Conservation (phyloP, 495 filamentous ascomycete species). For the Hapsidospora chrysogenum region DNA sequence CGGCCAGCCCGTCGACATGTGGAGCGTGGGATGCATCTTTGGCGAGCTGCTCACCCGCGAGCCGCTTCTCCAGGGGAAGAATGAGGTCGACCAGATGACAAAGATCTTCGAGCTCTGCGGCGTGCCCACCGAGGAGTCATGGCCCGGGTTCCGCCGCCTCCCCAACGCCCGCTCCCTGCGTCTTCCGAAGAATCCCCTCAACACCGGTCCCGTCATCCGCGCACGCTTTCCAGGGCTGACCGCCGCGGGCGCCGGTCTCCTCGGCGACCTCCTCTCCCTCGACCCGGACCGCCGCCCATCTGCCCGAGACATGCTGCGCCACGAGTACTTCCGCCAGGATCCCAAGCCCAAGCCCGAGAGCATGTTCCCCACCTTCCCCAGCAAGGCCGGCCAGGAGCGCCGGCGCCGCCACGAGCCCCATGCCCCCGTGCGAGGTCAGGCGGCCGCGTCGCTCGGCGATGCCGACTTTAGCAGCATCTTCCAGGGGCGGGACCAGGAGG, state of each 20-base stretch:
- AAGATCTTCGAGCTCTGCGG: constrained; percentile 81
- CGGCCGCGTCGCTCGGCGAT: constrained; percentile 41
- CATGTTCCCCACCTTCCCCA: constrained; percentile 87
- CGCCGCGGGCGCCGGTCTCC: constrained; percentile 48
- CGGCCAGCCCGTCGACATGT: constrained; percentile 70
- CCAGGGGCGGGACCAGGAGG: constrained; percentile 53
- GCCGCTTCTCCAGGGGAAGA: constrained; percentile 77
- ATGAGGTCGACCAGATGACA: constrained; percentile 70
- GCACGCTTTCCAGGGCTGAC: constrained; percentile 72
- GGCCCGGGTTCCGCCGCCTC: constrained; percentile 75
- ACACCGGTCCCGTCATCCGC: constrained; percentile 33
- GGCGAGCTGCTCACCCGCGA: constrained; percentile 76
- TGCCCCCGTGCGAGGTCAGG: constrained; percentile 70
- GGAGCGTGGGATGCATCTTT: constrained; percentile 94
- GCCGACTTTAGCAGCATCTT: constrained; percentile 74
- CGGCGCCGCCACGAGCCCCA: constrained; percentile 55
- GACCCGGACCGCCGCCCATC: constrained; percentile 57
- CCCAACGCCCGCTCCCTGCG: constrained; percentile 78
- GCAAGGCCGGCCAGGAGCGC: constrained; percentile 85
- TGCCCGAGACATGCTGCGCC: constrained; percentile 50
- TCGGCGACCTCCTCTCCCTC: constrained; percentile 52
- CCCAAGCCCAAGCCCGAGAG: constrained; percentile 71
- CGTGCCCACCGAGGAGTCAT: constrained; percentile 69
- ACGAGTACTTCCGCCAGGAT: constrained; percentile 80
- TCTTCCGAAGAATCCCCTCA: constrained; percentile 40